A percentile compares a stretch with the other conserved stretches of the same genome.
Evolutionary conservation across 2,329 filamentous ascomycete genomes (phyloP).

Genomic region (Botryotinia globosa): DNA sequence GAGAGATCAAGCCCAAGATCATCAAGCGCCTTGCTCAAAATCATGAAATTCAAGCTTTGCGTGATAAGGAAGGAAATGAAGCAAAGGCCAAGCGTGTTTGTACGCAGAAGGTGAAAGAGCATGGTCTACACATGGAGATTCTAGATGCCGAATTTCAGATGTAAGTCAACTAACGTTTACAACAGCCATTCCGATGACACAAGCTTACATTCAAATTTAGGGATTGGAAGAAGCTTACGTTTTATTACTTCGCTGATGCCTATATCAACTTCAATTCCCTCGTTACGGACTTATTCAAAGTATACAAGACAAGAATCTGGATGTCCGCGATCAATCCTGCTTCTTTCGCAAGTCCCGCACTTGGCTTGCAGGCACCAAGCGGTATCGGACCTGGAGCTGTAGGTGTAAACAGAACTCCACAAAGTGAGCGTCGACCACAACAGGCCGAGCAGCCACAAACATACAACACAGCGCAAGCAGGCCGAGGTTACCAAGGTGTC

Average conservation of each 20-base stretch:
- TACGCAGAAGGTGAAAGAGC: conserved; percentile 93
- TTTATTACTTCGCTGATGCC: conserved; percentile 96
- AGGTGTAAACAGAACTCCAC: conserved; percentile 47
- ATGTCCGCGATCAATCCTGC: conserved; percentile 99
- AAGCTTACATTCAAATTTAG: conserved; percentile 45
- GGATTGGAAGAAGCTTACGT: conserved; percentile 98
- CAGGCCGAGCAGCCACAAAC: conserved; percentile 38
- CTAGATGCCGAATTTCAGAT: conserved; percentile 98
- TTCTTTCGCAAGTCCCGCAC: conserved; percentile 78
- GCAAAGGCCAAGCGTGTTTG: conserved; percentile 96
- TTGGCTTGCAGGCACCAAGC: conserved; percentile 68
- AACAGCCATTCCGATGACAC: background rate
- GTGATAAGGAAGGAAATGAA: conserved; percentile 96
- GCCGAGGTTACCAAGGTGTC: conserved; percentile 40
- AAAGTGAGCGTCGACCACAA: conserved; percentile 42
- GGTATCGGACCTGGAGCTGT: conserved; percentile 65
- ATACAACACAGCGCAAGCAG: conserved; percentile 29
- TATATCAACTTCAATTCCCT: conserved; percentile 99
- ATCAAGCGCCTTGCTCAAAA: conserved; percentile 92
- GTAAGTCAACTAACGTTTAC: conserved; percentile 54
- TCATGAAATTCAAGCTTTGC: conserved; percentile 83
- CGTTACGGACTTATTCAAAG: conserved; percentile 96
- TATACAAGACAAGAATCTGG: conserved; percentile 99
- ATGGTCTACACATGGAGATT: conserved; percentile 96
- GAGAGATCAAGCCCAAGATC: conserved; percentile 89